A percentile compares a stretch with the other conserved stretches of the same genome.
phyloP scores from a whole-genome alignment of 352 stramenopile genomes.

The Pythium pyrilobum region DNA sequence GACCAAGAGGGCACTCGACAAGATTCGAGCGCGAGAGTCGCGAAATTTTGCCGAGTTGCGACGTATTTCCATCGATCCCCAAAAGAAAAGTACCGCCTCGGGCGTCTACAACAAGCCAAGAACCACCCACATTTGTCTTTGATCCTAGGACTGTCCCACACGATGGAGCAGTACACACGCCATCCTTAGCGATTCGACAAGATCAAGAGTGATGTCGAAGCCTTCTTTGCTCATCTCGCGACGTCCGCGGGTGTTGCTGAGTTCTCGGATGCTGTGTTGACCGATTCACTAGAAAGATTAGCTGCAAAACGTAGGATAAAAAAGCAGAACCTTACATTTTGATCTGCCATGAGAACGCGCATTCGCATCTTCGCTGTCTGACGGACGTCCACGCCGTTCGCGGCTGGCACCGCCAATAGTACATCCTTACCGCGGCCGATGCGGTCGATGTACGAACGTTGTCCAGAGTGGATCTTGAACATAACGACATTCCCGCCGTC shows the following conservation, averaged over 20 bases:
- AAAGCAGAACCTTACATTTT: not conserved
- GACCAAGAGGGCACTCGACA: not conserved
- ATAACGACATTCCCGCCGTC: not conserved
- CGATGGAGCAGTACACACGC: not conserved
- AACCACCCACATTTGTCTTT: not conserved
- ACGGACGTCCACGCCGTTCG: not conserved
- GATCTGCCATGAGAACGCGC: not conserved
- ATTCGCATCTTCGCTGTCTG: not conserved
- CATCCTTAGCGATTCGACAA: not conserved
- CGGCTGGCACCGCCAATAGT: not conserved
- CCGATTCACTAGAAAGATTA: not conserved
- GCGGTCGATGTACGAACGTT: not conserved
- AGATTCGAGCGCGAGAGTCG: not conserved
- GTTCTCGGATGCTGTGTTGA: not conserved
- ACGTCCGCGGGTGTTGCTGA: not conserved
- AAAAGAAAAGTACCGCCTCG: not conserved
- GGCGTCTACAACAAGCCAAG: not conserved
- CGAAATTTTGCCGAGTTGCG: not conserved
- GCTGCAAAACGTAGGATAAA: not conserved
- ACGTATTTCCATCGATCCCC: not conserved
- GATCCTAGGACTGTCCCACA: not conserved
- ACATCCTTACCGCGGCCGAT: not conserved
- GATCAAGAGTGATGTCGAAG: not conserved
- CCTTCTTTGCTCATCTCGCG: not conserved
- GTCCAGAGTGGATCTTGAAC: not conserved